Base-by-base conservation (phyloP, 192 early-diverging fungal species). In the Chytriomyces sp. region DNA sequence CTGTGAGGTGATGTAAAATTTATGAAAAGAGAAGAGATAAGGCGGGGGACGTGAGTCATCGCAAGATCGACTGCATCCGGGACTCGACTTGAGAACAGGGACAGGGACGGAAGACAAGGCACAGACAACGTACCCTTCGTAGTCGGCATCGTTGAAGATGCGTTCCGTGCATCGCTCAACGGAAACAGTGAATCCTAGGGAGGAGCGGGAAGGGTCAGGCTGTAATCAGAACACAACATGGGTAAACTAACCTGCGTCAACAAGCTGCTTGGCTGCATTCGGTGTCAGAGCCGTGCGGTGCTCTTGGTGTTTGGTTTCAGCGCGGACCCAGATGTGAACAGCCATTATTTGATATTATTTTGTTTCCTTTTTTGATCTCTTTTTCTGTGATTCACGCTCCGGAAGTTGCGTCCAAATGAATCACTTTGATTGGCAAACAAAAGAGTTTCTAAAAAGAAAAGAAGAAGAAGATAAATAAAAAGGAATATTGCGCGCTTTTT, bases 251-350 rank as follows among this genome's bases (percentile, higher is more conserved):
- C 89, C 91, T 53, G 88, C 83, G 43, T 87, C 91, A 62, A 98
- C 81, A 23, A 99, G 89, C 75, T 84, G 89, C 85, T 94, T 92
- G 86, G 89, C 90, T 66, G 90, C 90, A 35, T 86, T 85, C 16
- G 97, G 97, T 35, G 97, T 96, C 76, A 99, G 85, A 47, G 94
- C 94, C 47, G 95, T 93, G 67, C 97, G 89, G 84, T 94, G 92
- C 88, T 99, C 97, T 84, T 96, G 94, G 44, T 91, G 89, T 91
- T 99, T 99, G 77, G 96, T 99, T 84, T 99, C 97, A 60, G 96
- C 95, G 78, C 97, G 92, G 69, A 99, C 91, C 97, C 97, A 98
- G 16, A 87, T 81, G 68, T 87, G 86, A 24, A 35, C 28, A 35
- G 28, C 2, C 28, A 35, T 35, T 35, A 35, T 35, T 35, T 35